Percentiles rank a stretch among this genome's conserved stretches.
phyloP scores from a whole-genome alignment of 1,139 yeast genomes.

The Suhomyces maxii region DNA sequence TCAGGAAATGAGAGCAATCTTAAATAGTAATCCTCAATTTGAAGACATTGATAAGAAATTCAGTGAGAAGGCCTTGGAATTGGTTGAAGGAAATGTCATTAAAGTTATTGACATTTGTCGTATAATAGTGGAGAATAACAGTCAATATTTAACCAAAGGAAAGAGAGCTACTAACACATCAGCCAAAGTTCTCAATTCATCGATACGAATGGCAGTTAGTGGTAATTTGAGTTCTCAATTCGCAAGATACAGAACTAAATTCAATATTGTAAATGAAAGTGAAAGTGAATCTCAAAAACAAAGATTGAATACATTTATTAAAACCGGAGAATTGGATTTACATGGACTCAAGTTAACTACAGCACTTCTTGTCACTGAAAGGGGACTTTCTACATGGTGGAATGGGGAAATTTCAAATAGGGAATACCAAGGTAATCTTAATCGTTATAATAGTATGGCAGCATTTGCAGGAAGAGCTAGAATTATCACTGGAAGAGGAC shows the following conservation, averaged over 20 bases:
- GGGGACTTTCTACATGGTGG: constrained; percentile 56
- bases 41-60: constrained; percentile 24
- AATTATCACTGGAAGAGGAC: constrained; percentile 62
- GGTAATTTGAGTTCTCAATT: constrained; percentile 11
- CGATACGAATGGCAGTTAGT: not conserved
- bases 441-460: constrained; percentile 30
- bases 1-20: constrained; percentile 22
- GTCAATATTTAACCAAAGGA: constrained; percentile 15
- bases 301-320: not conserved
- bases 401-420: constrained; percentile 42
- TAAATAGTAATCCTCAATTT: constrained; percentile 20
- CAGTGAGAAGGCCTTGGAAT: constrained; percentile 34
- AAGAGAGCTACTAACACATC: not conserved
- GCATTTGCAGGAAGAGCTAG: constrained; percentile 36
- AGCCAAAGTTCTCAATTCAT: not conserved
- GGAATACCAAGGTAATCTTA: constrained; percentile 36
- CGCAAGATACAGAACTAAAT: constrained; percentile 12
- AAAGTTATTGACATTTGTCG: constrained; percentile 30
- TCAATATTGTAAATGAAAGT: constrained; percentile 2
- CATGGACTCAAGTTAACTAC: constrained; percentile 49
- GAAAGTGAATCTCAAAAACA: constrained; percentile 3
- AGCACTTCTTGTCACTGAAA: constrained; percentile 39
- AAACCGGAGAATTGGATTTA: constrained; percentile 43
- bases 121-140: constrained; percentile 25
- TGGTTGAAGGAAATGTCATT: constrained; percentile 40